phyloP scores from a whole-genome alignment of 2,329 filamentous ascomycete genomes.

The Botryotinia globosa region DNA sequence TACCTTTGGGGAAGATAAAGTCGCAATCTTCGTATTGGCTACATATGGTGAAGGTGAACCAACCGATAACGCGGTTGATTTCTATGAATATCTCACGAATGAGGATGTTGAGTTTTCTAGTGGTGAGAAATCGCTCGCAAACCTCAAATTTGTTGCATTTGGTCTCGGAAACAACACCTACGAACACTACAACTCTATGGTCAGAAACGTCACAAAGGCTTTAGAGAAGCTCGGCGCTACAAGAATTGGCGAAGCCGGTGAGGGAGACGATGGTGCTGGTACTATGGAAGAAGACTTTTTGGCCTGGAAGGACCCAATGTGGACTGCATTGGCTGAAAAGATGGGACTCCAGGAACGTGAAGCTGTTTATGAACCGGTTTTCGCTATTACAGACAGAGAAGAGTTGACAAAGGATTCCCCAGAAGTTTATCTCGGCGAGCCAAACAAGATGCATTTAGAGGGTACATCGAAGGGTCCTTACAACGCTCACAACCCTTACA shows the following conservation, averaged over 20 bases:
- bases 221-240: slow-evolving; percentile 79
- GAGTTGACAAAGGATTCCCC: slow-evolving; percentile 70
- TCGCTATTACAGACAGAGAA: slow-evolving; percentile 74
- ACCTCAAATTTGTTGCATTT: slow-evolving; percentile 91
- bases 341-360: slow-evolving; percentile 94
- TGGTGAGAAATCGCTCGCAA: slow-evolving; percentile 68
- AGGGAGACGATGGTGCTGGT: slow-evolving; percentile 95
- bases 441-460: slow-evolving; percentile 93
- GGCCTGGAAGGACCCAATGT: slow-evolving; percentile 99
- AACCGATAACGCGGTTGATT: slow-evolving; percentile 97
- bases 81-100: slow-evolving; percentile 89
- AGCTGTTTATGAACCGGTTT: slow-evolving; percentile 90
- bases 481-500: slow-evolving; percentile 95
- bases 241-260: slow-evolving; percentile 82
- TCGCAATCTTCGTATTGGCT: slow-evolving; percentile 92
- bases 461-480: slow-evolving; percentile 81
- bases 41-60: slow-evolving; percentile 98
- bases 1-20: slow-evolving; percentile 80
- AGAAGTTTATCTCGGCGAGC: slow-evolving; percentile 91
- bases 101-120: slow-evolving; percentile 80
- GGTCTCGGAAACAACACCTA: slow-evolving; percentile 99
- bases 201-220: slow-evolving; percentile 82
- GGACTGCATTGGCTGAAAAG: slow-evolving; percentile 75
- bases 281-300: slow-evolving; percentile 99
- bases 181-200: slow-evolving; percentile 99